These are phyloP conservation scores for Buddleja alternifolia DNA, from an alignment of 257 asterid species.

Conservation along the genomic window DNA sequence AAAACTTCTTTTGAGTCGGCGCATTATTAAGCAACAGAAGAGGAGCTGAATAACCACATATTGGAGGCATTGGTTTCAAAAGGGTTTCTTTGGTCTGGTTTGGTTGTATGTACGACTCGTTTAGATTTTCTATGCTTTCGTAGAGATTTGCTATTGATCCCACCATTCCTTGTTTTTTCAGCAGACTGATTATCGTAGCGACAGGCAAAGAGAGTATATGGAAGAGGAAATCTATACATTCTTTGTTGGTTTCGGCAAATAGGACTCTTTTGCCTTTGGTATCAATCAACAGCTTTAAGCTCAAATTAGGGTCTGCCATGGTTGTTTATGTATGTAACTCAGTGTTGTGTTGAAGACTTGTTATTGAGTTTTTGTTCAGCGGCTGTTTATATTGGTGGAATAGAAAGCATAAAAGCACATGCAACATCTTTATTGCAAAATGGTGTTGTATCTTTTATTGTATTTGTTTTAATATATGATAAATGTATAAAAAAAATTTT, in stretches of 20 bases:
- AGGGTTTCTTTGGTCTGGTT: slow-evolving; percentile 23
- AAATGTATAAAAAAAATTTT: no score
- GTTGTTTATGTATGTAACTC: no score
- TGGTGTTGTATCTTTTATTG: no score
- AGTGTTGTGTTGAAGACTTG: no score
- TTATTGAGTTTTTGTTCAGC: no score
- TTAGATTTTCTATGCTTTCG: slow-evolving; percentile 33
- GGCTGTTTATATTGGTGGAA: no score
- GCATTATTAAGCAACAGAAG: not conserved
- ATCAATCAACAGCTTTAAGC: slow-evolving; percentile 42
- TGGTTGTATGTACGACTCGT: slow-evolving; percentile 25
- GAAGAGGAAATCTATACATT: slow-evolving; percentile 40
- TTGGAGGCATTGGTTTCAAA: slow-evolving; percentile 15
- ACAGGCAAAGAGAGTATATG: slow-evolving; percentile 27
- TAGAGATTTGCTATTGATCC: slow-evolving; percentile 34
- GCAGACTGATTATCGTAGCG: slow-evolving; percentile 20
- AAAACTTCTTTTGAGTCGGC: not conserved
- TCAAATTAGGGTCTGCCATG: not conserved
- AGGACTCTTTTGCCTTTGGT: slow-evolving; percentile 29
- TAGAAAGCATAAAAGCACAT: no score
- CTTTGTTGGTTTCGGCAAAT: slow-evolving; percentile 42
- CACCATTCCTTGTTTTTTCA: slow-evolving; percentile 22
- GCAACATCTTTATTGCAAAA: not conserved
- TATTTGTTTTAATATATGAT: no score
- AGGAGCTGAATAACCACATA: not conserved